Base-by-base conservation (phyloP, 495 filamentous ascomycete genomes). In the Penicillium subrubescens region DNA sequence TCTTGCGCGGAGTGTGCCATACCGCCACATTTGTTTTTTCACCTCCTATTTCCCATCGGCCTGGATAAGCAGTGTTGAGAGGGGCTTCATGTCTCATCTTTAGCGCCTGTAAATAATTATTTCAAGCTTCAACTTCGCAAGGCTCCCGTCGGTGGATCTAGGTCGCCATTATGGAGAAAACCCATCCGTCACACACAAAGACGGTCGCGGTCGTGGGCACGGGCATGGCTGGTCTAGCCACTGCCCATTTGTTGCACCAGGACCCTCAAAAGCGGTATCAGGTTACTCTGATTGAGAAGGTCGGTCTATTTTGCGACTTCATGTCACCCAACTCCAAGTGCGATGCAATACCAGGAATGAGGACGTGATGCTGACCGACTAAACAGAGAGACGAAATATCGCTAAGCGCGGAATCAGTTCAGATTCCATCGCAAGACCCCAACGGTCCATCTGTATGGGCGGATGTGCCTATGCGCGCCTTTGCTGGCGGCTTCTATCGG, bases 401-500 rank as follows among this genome's bases (percentile, higher is more conserved):
- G 8, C 60, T 77, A 14, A 71, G 67, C 44, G 66, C 67, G 10
- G 74, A 71, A 50, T 70, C 70, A 8, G 57, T 71, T 48, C 53
- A 52, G 2, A 65, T 67, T 57, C 48, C 52, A 5, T 67, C 39
- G 7, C 46, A n/a, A 33, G 23, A 61, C 46, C 57, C 21, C 17
- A 52, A 57, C 29, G 29, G 59, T 59, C 31, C 46, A 11, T 6
- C 29, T 34, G 33, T 37, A 46, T 73, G 83, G 56, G 66, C 83
- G 27, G 84, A 87, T 73, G 66, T 87, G n/a, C 86, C 86, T 19
- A 87, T 87, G 83, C 83, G 84, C 39, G 79, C 81, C 3, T 83
- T 86, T 57, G 80, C 82, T 8, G 83, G 75, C 17, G 82, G 83
- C 25, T 88, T 80, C 70, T 85, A 87, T 58, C 73, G 73, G n/a